A percentile compares a stretch with the other conserved stretches of the same genome.
These are phyloP conservation scores for Coniochaeta pulveracea DNA, from an alignment of 2,329 filamentous ascomycete species.

Conservation along the genomic window DNA sequence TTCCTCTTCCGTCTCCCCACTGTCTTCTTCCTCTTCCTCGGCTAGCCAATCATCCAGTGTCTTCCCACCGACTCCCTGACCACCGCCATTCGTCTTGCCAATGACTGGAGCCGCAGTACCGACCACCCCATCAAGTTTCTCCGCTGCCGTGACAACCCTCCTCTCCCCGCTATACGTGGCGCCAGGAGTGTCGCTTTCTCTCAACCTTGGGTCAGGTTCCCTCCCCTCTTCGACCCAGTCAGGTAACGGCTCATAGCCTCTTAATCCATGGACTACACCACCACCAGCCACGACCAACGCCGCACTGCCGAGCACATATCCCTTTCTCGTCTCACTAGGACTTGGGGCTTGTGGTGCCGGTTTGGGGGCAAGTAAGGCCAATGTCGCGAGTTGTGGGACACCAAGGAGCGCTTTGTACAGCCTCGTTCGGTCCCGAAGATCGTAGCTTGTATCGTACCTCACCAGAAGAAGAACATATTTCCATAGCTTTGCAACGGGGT, in stretches of 20 bases:
- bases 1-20: constrained; percentile 40
- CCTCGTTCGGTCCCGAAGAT: constrained; percentile 81
- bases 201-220: constrained; percentile 66
- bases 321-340: constrained; percentile 73
- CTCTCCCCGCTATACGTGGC: constrained; percentile 26
- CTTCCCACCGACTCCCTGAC: constrained; percentile 44
- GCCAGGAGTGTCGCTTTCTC: constrained; percentile 43
- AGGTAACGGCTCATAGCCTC: constrained; percentile 69
- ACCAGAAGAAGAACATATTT: constrained; percentile 75
- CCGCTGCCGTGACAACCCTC: constrained; percentile 43
- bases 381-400: constrained; percentile 75
- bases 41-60: constrained; percentile 89
- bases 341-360: constrained; percentile 84
- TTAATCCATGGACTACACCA: constrained; percentile 53
- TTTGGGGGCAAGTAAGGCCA: constrained; percentile 88
- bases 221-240: constrained; percentile 72
- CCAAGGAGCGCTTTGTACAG: constrained; percentile 78
- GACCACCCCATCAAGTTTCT: constrained; percentile 50
- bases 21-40: constrained; percentile 52
- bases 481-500: constrained; percentile 71
- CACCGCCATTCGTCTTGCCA: constrained; percentile 31
- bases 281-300: constrained; percentile 75
- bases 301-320: constrained; percentile 70
- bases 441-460: constrained; percentile 89
- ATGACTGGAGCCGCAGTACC: constrained; percentile 33